phyloP scores from a whole-genome alignment of 305 asterid genomes.

The Striga hermonthica region DNA sequence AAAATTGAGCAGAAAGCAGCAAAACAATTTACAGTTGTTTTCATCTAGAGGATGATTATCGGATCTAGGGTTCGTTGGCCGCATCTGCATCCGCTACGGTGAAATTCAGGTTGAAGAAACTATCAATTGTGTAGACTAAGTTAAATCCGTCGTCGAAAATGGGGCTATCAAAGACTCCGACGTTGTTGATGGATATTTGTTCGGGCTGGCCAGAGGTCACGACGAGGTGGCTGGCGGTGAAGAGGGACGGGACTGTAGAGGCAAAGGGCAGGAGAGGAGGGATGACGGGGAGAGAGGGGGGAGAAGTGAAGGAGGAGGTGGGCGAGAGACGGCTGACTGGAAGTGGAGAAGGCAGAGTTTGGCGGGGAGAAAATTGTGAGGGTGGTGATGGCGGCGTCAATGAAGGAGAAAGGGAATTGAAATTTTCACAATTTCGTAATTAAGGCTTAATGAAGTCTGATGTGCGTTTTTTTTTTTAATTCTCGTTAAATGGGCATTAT shows the following conservation, averaged over 20 bases:
- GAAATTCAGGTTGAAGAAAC: slow-evolving; percentile 50
- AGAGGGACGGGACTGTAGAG: slow-evolving; percentile 56
- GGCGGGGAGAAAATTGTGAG: slow-evolving; percentile 78
- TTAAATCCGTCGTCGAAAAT: slow-evolving; percentile 67
- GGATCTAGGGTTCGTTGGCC: slow-evolving; percentile 15
- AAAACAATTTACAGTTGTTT: too few species aligned
- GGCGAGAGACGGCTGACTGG: slow-evolving; percentile 67
- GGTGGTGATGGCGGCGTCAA: slow-evolving; percentile 31
- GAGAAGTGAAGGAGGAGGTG: slow-evolving; percentile 71
- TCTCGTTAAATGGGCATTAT: too few species aligned
- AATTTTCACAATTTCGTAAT: too few species aligned
- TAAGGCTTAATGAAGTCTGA: too few species aligned
- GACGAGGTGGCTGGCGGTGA: slow-evolving; percentile 43
- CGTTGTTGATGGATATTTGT: slow-evolving; percentile 47
- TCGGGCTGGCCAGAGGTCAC: slow-evolving; percentile 37
- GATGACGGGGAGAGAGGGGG: slow-evolving; percentile 48
- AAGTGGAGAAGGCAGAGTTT: slow-evolving; percentile 44
- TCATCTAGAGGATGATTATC: slow-evolving; percentile 43
- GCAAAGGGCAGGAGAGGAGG: slow-evolving; percentile 56
- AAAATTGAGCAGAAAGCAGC: too few species aligned
- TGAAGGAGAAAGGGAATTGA: too few species aligned
- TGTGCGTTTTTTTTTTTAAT: too few species aligned
- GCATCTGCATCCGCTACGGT: slow-evolving; percentile 26
- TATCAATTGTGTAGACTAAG: slow-evolving; percentile 49
- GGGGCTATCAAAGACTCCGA: slow-evolving; percentile 40